Evolutionary conservation across 2,329 filamentous ascomycete genomes (phyloP).

Genomic region (Aspergillus ochraceus): DNA sequence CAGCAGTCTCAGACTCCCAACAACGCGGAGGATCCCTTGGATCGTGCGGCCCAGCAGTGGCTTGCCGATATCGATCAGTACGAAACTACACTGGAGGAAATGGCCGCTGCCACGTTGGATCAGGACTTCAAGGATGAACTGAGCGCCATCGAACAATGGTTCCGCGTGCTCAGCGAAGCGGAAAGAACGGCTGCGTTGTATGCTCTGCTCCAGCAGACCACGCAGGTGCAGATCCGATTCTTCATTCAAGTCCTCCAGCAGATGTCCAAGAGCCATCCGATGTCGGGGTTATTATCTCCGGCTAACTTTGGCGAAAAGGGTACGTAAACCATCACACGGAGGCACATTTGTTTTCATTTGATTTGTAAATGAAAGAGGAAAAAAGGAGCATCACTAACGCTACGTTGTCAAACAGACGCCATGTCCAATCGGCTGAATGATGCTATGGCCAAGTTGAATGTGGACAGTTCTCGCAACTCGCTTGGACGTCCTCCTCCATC

Average conservation of each 20-base stretch:
- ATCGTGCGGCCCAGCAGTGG: slow-evolving; percentile 96
- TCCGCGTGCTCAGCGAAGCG: slow-evolving; percentile 92
- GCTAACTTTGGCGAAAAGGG: slow-evolving; percentile 93
- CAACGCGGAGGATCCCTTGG: slow-evolving; percentile 78
- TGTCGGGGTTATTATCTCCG: slow-evolving; percentile 92
- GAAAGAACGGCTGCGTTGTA: slow-evolving; percentile 95
- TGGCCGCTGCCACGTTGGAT: slow-evolving; percentile 97
- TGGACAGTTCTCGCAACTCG: slow-evolving; percentile 84
- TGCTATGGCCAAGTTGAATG: slow-evolving; percentile 92
- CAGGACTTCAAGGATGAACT: slow-evolving; percentile 99
- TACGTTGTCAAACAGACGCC: slow-evolving; percentile 62
- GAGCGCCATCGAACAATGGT: slow-evolving; percentile 99
- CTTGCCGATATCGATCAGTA: slow-evolving; percentile 99
- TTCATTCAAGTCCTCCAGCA: slow-evolving; percentile 99
- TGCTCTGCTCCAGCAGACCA: slow-evolving; percentile 94
- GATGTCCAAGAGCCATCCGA: slow-evolving; percentile 97
- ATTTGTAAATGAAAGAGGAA: not conserved
- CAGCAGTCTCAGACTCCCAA: slow-evolving; percentile 69
- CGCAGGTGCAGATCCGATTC: slow-evolving; percentile 97
- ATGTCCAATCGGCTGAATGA: slow-evolving; percentile 96
- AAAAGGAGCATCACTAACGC: not conserved
- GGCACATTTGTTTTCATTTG: not conserved
- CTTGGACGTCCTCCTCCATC: slow-evolving; percentile 77
- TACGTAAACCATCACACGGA: slow-evolving; percentile 41
- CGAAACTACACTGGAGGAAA: slow-evolving; percentile 97